Conservation (phyloP, 768 basidiomycete genomes). For the Tulasnella sp. region DNA sequence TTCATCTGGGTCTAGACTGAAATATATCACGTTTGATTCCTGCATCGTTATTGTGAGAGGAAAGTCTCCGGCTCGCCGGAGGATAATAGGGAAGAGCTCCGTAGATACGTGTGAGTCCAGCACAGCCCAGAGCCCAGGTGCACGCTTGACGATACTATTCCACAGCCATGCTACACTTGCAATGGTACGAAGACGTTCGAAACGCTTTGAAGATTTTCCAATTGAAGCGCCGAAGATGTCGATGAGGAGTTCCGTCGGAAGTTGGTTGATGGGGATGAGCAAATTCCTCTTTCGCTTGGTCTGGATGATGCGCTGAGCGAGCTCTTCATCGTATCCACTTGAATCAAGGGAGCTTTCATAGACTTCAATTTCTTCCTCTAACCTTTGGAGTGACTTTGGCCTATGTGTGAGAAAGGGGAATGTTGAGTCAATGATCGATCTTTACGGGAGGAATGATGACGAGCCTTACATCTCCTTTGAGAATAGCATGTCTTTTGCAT, state of each 20-base stretch:
- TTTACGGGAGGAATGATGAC: too few species aligned
- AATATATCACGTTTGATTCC: too few species aligned
- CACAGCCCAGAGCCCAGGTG: background rate
- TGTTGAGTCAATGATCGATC: too few species aligned
- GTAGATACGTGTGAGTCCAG: background rate
- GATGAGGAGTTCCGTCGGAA: background rate
- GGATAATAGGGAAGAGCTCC: background rate
- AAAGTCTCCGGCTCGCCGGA: background rate
- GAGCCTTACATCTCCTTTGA: too few species aligned
- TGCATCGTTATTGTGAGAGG: background rate
- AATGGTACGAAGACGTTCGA: background rate
- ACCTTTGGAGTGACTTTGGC: too few species aligned
- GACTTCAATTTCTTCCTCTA: too few species aligned
- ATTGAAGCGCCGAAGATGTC: background rate
- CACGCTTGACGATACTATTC: background rate
- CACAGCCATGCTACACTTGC: background rate
- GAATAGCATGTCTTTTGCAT: too few species aligned
- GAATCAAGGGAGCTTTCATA: too few species aligned
- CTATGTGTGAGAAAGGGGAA: too few species aligned
- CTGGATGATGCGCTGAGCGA: background rate
- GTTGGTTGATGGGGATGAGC: background rate
- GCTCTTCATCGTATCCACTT: too few species aligned
- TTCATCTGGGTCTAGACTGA: too few species aligned
- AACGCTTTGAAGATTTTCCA: background rate
- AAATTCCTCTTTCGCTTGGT: too few species aligned